Conservation (phyloP, 1,139 yeast genomes). For the Protomyces lactucae-debilis region DNA sequence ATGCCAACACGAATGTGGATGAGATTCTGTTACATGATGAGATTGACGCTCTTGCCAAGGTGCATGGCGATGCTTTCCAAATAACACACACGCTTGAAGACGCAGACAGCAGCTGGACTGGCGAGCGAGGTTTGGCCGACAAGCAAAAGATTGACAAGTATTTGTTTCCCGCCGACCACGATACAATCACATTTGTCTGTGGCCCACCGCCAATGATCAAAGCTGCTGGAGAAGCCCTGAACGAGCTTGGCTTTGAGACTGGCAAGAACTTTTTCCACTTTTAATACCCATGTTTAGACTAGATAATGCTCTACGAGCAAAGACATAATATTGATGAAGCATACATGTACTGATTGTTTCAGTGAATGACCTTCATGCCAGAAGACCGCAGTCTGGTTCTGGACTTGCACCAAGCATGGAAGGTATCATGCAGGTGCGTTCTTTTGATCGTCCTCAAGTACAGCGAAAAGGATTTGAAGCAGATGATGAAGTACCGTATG, state of each 20-base stretch:
- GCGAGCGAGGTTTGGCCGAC: conserved; percentile 11
- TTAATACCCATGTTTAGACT: background rate
- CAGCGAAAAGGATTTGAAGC: too few species aligned
- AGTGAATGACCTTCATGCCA: too few species aligned
- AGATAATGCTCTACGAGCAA: too few species aligned
- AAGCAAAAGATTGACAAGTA: conserved; percentile 12
- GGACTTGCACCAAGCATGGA: too few species aligned
- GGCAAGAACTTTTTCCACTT: conserved; percentile 14
- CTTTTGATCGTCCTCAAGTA: too few species aligned
- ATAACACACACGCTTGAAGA: conserved; percentile 16
- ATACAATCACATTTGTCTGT: conserved; percentile 13
- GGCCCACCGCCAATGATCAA: conserved; percentile 24
- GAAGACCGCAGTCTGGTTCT: too few species aligned
- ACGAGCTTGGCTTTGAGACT: conserved; percentile 8
- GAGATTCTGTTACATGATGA: conserved; percentile 5
- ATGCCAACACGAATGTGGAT: conserved; percentile 8
- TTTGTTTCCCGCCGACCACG: conserved; percentile 6
- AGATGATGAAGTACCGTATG: too few species aligned
- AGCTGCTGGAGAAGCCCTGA: conserved; percentile 5
- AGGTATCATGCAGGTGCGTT: too few species aligned
- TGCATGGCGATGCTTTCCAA: background rate
- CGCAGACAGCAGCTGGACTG: background rate
- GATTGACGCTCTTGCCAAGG: background rate
- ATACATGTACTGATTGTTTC: too few species aligned
- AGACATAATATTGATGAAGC: too few species aligned